Evolutionary conservation across 1,284 basidiomycete genomes (phyloP).

Genomic region (Papiliotrema terrestris): DNA sequence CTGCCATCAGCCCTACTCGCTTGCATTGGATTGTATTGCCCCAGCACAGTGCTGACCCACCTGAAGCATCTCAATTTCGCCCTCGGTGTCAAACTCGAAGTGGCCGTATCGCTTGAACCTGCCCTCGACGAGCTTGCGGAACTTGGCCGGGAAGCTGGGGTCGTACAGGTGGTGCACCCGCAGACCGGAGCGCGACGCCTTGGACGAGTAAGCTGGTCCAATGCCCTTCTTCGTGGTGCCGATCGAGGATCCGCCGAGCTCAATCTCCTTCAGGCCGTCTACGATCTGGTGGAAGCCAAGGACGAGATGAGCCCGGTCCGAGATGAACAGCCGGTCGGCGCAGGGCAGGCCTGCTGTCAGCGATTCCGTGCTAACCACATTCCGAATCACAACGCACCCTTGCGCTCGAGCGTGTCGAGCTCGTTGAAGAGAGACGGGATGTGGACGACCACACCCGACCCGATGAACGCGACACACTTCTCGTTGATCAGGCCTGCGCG

Average conservation of each 20-base stretch:
- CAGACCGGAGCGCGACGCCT: constrained; percentile 92
- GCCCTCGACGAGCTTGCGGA: constrained; percentile 92
- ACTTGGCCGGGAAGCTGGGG: constrained; percentile 82
- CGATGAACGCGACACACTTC: constrained; percentile 80
- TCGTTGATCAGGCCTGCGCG: constrained; percentile 80
- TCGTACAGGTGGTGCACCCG: constrained; percentile 96
- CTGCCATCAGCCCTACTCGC: constrained; percentile 45
- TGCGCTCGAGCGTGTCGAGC: constrained; percentile 77
- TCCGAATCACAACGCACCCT: constrained; percentile 59
- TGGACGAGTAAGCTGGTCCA: constrained; percentile 96
- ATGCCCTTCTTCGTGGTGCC: constrained; percentile 98
- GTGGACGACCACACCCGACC: constrained; percentile 91
- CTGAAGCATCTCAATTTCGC: constrained; percentile 89
- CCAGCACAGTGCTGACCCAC: constrained; percentile 50
- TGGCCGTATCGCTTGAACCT: constrained; percentile 97
- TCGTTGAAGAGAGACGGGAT: constrained; percentile 93
- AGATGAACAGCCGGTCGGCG: constrained; percentile 80
- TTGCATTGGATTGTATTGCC: too few species aligned
- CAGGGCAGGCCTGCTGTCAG: constrained; percentile 70
- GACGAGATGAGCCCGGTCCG: constrained; percentile 93
- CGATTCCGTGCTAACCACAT: neutral
- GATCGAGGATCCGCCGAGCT: constrained; percentile 89
- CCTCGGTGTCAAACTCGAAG: constrained; percentile 98
- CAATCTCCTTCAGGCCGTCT: constrained; percentile 96
- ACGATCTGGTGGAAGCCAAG: constrained; percentile 99